phyloP scores from a whole-genome alignment of 345 rosid species.

The Microcos paniculata region DNA sequence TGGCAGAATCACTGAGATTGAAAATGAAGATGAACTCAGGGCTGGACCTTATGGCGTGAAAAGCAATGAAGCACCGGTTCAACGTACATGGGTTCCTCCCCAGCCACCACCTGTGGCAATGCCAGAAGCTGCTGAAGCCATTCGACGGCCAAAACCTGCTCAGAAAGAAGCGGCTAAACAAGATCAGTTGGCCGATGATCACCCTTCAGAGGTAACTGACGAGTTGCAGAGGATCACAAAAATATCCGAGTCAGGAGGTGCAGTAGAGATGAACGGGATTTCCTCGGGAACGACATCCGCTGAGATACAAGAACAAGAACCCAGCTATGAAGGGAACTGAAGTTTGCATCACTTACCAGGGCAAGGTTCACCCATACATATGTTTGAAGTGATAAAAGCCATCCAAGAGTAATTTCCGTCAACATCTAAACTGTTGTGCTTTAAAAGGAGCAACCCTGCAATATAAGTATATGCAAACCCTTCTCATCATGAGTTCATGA shows the following conservation, averaged over 20 bases:
- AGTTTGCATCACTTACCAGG: not conserved
- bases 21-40: conserved; percentile 49
- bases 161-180: conserved; percentile 41
- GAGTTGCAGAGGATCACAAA: conserved; percentile 78
- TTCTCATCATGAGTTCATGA: not conserved
- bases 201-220: conserved; percentile 34
- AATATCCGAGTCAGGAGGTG: conserved; percentile 63
- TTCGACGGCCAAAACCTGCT: conserved; percentile 68
- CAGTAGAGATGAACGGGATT: conserved; percentile 32
- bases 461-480: not conserved
- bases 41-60: conserved; percentile 33
- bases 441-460: not conserved
- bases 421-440: not conserved
- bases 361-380: not conserved
- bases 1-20: conserved; percentile 58
- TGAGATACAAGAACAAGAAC: conserved; percentile 60
- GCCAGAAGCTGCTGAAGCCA: conserved; percentile 96
- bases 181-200: conserved; percentile 41
- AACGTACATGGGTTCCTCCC: conserved; percentile 89
- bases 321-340: conserved; percentile 35
- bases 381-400: not conserved
- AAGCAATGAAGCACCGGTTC: conserved; percentile 51
- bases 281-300: conserved; percentile 36
- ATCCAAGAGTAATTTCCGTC: not conserved
- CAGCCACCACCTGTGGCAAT: conserved; percentile 92